These are phyloP conservation scores for Phytophthora pistaciae DNA, from an alignment of 352 stramenopile genomes.

Conservation along the genomic window DNA sequence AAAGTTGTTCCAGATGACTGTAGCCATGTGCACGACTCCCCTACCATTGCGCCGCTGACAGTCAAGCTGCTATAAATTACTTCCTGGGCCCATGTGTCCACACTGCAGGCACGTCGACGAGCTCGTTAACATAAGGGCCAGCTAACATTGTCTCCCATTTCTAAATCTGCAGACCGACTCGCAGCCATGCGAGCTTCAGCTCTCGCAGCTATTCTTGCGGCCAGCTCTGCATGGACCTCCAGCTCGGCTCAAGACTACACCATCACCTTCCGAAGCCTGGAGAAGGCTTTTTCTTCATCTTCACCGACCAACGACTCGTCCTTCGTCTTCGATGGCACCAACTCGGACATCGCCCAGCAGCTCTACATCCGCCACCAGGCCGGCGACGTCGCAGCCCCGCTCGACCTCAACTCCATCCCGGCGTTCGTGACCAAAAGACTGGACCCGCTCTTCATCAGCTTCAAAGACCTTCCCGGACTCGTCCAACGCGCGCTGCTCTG, in stretches of 20 bases:
- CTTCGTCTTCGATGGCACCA: slow-evolving; percentile 45
- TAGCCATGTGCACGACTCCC: neutral
- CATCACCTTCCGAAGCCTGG: slow-evolving; percentile 30
- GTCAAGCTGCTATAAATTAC: neutral
- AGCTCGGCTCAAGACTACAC: slow-evolving; percentile 20
- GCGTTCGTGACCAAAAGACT: slow-evolving; percentile 21
- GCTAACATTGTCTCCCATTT: slow-evolving; percentile 3
- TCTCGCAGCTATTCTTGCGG: slow-evolving; percentile 8
- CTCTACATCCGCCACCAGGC: slow-evolving; percentile 37
- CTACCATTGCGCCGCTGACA: neutral
- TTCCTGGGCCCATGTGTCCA: neutral
- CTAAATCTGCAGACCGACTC: slow-evolving; percentile 15
- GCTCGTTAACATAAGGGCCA: neutral
- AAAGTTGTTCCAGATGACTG: neutral
- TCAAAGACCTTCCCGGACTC: slow-evolving; percentile 32
- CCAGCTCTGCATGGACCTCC: neutral
- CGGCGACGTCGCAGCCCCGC: slow-evolving; percentile 8
- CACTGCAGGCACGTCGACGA: neutral
- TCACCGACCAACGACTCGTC: slow-evolving; percentile 7
- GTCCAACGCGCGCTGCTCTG: slow-evolving; percentile 47
- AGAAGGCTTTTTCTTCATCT: slow-evolving; percentile 9
- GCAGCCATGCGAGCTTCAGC: slow-evolving; percentile 12
- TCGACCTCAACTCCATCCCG: slow-evolving; percentile 27
- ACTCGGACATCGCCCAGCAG: slow-evolving; percentile 48
- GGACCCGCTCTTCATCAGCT: slow-evolving; percentile 18